Conservation (phyloP, 371 early-diverging fungal genomes). For the Mycotypha africana region DNA sequence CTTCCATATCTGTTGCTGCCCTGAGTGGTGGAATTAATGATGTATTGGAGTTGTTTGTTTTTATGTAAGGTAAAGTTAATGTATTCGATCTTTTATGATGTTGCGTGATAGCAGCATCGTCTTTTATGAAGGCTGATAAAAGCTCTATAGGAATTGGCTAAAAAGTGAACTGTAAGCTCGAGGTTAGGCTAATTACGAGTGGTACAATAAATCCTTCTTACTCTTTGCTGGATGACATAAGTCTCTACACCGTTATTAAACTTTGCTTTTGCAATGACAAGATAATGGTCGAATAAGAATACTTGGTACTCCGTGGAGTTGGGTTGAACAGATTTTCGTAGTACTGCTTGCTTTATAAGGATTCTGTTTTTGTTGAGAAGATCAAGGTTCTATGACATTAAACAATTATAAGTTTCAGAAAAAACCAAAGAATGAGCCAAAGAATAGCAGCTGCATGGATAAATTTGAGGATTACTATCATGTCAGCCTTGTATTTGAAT, state of each 20-base stretch:
- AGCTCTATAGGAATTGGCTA: constrained; percentile 77
- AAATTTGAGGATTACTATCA: constrained; percentile 17
- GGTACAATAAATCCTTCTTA: neutral
- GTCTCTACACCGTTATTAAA: constrained; percentile 19
- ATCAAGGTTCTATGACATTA: constrained; percentile 28
- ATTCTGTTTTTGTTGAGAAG: constrained; percentile 21
- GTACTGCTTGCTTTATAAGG: constrained; percentile 32
- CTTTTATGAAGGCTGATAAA: constrained; percentile 35
- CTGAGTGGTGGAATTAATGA: neutral
- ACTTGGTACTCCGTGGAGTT: constrained; percentile 60
- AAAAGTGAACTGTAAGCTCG: constrained; percentile 7
- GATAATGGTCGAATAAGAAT: constrained; percentile 38
- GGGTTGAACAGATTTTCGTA: constrained; percentile 45
- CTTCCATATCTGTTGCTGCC: constrained; percentile 4
- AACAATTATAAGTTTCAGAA: too few species aligned
- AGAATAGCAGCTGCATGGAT: neutral
- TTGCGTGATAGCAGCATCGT: too few species aligned
- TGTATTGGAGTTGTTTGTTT: neutral
- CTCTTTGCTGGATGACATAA: constrained; percentile 32
- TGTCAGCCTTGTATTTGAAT: constrained; percentile 39
- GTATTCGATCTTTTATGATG: constrained; percentile 24
- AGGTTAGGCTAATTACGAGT: neutral
- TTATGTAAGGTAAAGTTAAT: constrained; percentile 8
- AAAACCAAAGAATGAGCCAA: neutral
- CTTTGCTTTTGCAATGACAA: constrained; percentile 35